phyloP scores from a whole-genome alignment of 192 early-diverging fungal genomes.

The Coemansia sp. region DNA sequence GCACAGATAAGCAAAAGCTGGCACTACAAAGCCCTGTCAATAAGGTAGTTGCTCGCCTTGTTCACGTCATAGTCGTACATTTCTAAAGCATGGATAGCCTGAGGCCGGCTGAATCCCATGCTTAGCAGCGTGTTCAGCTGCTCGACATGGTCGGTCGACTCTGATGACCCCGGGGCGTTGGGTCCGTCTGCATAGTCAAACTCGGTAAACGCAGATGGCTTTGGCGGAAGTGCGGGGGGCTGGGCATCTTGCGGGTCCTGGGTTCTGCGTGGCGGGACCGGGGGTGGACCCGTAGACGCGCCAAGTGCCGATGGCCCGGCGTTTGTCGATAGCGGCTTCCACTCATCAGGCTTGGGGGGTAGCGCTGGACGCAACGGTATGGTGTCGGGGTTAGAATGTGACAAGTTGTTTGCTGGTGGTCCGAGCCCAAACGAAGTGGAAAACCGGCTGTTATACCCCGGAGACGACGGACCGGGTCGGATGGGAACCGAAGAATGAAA shows the following conservation, averaged over 20 bases:
- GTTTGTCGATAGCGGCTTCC: conserved; percentile 13
- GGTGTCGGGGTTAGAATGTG: not conserved
- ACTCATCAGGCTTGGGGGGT: conserved; percentile 35
- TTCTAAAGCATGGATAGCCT: conserved; percentile 64
- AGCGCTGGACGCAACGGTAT: not conserved
- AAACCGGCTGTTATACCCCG: conserved; percentile 3
- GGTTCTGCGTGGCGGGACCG: conserved; percentile 9
- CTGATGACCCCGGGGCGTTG: conserved; percentile 6
- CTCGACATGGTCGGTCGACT: conserved; percentile 30
- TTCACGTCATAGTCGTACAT: conserved; percentile 69
- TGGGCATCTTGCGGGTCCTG: conserved; percentile 11
- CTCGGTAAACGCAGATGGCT: conserved; percentile 47
- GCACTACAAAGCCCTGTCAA: conserved; percentile 51
- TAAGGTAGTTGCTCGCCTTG: conserved; percentile 70
- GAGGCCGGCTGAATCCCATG: conserved; percentile 70
- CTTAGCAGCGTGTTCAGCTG: conserved; percentile 56
- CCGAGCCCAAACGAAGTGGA: conserved; percentile 22
- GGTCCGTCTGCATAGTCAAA: conserved; percentile 42
- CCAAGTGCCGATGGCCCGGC: not conserved
- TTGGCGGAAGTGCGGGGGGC: conserved; percentile 41
- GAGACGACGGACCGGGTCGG: not conserved
- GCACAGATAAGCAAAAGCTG: not conserved
- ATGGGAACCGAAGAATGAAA: too few species aligned
- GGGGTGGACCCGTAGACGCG: conserved; percentile 4
- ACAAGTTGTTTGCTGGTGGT: not conserved